phyloP scores from a whole-genome alignment of 1,139 yeast genomes.

The Geotrichum australiense region DNA sequence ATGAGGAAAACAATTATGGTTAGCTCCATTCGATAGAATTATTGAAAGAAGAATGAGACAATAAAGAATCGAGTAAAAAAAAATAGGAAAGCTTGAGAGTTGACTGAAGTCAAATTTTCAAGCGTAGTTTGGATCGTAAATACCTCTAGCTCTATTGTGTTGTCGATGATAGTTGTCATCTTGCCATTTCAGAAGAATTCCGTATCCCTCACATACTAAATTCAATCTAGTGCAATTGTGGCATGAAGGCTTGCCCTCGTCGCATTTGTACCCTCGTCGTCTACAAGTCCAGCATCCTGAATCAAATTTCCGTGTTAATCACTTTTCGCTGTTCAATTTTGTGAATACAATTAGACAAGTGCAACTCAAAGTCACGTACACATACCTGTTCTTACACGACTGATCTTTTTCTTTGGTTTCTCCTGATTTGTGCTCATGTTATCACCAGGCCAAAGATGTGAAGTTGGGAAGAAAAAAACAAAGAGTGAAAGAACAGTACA shows the following conservation, averaged over 20 bases:
- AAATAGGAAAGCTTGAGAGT: too few species aligned
- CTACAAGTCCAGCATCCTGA: conserved; percentile 82
- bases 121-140: too few species aligned
- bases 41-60: too few species aligned
- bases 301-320: not conserved
- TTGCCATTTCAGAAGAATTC: conserved; percentile 28
- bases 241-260: conserved; percentile 44
- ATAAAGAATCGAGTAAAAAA: too few species aligned
- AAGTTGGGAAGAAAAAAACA: too few species aligned
- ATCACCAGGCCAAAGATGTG: too few species aligned
- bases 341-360: not conserved
- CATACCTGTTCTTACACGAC: conserved; percentile 25
- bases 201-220: conserved; percentile 28
- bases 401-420: conserved; percentile 23
- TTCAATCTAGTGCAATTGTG: conserved; percentile 20
- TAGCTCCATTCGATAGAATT: too few species aligned
- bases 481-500: too few species aligned
- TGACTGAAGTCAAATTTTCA: too few species aligned
- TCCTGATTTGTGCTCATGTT: too few species aligned
- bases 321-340: not conserved
- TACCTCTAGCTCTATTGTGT: conserved; percentile 8
- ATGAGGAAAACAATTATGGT: too few species aligned
- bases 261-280: conserved; percentile 75
- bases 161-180: conserved; percentile 17
- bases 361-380: too few species aligned